Percentiles rank a stretch among this genome's conserved stretches.
Conservation (phyloP, 2,329 filamentous ascomycete species). For the Myriosclerotinia scirpicola region DNA sequence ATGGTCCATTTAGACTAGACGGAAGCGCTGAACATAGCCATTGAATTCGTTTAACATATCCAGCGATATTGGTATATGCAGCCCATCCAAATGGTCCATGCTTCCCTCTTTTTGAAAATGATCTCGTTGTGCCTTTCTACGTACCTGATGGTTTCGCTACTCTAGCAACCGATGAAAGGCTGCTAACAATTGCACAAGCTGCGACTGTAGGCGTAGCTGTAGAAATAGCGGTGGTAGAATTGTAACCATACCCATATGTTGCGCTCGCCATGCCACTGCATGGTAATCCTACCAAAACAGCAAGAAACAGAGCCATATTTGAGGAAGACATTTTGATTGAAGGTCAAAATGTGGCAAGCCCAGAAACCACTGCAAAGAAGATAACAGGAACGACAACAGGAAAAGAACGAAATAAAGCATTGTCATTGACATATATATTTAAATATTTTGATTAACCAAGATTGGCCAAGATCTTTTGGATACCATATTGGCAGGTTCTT, state of each 20-base stretch:
- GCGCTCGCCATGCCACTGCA: not conserved
- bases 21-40: too few relatives aligned
- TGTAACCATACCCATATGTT: not conserved
- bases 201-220: constrained; percentile 22
- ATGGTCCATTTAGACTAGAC: not conserved
- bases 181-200: constrained; percentile 38
- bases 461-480: constrained; percentile 3
- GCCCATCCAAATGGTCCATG: not conserved
- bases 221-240: not conserved
- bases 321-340: constrained; percentile 17
- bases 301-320: not conserved
- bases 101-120: not conserved
- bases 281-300: not conserved
- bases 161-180: constrained; percentile 31
- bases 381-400: not conserved
- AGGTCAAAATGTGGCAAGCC: not conserved
- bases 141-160: constrained; percentile 31
- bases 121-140: not conserved
- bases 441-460: not conserved
- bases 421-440: not conserved
- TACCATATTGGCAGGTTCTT: constrained; percentile 15
- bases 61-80: not conserved
- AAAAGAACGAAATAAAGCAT: not conserved
- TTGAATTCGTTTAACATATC: not conserved
- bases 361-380: not conserved